Percentiles rank a stretch among this genome's conserved stretches.
phyloP scores from a whole-genome alignment of 2,329 filamentous ascomycete genomes.

The Tolypocladium nubicola region DNA sequence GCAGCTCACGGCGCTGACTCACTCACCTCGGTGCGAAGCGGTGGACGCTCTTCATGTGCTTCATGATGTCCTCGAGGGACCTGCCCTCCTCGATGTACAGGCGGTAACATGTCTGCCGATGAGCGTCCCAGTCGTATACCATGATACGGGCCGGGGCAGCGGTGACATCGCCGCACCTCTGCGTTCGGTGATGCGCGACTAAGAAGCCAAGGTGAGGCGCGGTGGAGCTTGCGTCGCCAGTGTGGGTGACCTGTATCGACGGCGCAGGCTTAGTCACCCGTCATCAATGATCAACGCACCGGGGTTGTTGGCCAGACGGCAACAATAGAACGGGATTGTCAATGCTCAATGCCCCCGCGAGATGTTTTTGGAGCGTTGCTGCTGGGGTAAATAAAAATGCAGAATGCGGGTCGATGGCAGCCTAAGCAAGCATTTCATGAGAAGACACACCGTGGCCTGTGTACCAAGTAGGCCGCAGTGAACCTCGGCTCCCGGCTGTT shows the following conservation, averaged over 20 bases:
- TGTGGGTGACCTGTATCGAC: background rate
- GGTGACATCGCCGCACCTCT: slow-evolving; percentile 1
- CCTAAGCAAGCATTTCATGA: too few relatives aligned
- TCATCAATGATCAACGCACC: too few relatives aligned
- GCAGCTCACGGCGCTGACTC: slow-evolving; percentile 13
- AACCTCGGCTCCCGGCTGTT: too few relatives aligned
- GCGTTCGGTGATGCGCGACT: background rate
- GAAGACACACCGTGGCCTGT: too few relatives aligned
- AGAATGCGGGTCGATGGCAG: too few relatives aligned
- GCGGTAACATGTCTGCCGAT: slow-evolving; percentile 34
- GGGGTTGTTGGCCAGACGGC: too few relatives aligned
- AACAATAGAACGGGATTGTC: too few relatives aligned
- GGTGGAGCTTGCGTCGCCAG: background rate
- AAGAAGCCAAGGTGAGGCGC: background rate
- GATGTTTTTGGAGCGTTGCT: too few relatives aligned
- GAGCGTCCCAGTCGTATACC: slow-evolving; percentile 36
- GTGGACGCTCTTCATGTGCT: slow-evolving; percentile 53
- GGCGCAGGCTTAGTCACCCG: background rate
- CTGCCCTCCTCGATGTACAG: slow-evolving; percentile 71
- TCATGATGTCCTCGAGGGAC: slow-evolving; percentile 64
- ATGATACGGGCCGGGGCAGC: slow-evolving; percentile 18
- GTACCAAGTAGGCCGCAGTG: too few relatives aligned
- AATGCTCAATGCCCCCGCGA: too few relatives aligned
- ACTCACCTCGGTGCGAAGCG: slow-evolving; percentile 64
- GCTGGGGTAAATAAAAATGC: too few relatives aligned